These are phyloP conservation scores for Fusarium sp. DNA, from an alignment of 2,329 filamentous ascomycete species.

Conservation along the genomic window DNA sequence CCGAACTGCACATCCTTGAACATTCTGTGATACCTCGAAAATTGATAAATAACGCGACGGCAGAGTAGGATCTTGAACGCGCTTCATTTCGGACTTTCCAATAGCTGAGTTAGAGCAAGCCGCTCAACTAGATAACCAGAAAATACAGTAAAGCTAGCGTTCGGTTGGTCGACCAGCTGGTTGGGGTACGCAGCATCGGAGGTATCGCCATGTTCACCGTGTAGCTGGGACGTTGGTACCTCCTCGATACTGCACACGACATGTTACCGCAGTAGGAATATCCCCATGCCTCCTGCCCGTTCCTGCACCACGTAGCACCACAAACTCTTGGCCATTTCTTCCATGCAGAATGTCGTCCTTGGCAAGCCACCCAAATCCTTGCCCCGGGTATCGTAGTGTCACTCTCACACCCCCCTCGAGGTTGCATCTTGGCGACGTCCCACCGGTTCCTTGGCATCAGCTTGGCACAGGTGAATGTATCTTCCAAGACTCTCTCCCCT, in stretches of 20 bases:
- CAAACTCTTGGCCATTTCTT: conserved; percentile 3
- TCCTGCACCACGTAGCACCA: neutral
- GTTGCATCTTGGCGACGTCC: neutral
- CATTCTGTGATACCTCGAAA: neutral
- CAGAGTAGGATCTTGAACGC: neutral
- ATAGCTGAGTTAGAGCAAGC: neutral
- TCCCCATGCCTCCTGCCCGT: neutral
- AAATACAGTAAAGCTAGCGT: neutral
- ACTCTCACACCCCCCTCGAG: neutral
- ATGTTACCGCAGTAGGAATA: neutral
- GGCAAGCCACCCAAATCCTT: conserved; percentile 5
- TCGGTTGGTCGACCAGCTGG: neutral
- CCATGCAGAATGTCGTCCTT: neutral
- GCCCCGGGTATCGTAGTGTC: neutral
- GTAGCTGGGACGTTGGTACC: neutral
- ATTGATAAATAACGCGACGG: too few species aligned
- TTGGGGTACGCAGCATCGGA: neutral
- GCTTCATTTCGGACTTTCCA: neutral
- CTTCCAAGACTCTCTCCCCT: neutral
- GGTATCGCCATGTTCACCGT: neutral
- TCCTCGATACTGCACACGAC: neutral
- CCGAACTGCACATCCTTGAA: neutral
- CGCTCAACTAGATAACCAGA: neutral
- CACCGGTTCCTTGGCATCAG: conserved; percentile 5
- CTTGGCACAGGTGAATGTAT: neutral